Evolutionary conservation across 805 yeast genomes (phyloP).

Genomic region (Kluyveromyces lactis): DNA sequence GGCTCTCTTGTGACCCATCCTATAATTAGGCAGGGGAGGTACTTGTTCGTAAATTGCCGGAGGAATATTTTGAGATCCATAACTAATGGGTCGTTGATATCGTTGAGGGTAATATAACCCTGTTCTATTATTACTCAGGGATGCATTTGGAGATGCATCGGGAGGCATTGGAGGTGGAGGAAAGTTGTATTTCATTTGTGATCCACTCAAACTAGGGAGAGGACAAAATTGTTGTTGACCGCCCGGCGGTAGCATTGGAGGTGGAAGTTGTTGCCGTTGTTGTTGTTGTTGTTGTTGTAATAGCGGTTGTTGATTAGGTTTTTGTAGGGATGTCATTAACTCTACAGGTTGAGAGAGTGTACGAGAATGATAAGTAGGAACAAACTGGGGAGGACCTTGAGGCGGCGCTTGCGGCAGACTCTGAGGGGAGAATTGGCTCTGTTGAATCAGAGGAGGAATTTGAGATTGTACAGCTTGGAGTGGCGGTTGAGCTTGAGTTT

Average conservation of each 20-base stretch:
- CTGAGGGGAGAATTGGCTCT: too few relatives aligned
- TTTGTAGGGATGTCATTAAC: neutral
- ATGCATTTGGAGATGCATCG: neutral
- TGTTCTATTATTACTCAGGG: neutral
- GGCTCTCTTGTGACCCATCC: slow-evolving; percentile 20
- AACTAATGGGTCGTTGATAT: neutral
- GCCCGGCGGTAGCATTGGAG: neutral
- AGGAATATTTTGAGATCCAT: neutral
- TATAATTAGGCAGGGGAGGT: neutral
- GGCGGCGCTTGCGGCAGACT: neutral
- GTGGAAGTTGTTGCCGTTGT: neutral
- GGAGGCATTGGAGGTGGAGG: neutral
- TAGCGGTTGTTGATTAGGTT: neutral
- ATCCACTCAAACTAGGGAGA: neutral
- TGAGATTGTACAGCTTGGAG: neutral
- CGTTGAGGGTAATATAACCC: neutral
- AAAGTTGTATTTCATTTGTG: neutral
- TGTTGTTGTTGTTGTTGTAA: neutral
- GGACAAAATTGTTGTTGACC: neutral
- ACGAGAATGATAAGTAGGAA: neutral
- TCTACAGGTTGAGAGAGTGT: neutral
- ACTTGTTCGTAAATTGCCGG: neutral
- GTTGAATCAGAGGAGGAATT: neutral
- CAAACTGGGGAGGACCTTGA: neutral
- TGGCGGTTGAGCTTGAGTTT: neutral